Evolutionary conservation across 2,329 filamentous ascomycete species (phyloP), one percentile per base, ranked within the genome.

Genomic region (Hyphodiscus sp.): DNA sequence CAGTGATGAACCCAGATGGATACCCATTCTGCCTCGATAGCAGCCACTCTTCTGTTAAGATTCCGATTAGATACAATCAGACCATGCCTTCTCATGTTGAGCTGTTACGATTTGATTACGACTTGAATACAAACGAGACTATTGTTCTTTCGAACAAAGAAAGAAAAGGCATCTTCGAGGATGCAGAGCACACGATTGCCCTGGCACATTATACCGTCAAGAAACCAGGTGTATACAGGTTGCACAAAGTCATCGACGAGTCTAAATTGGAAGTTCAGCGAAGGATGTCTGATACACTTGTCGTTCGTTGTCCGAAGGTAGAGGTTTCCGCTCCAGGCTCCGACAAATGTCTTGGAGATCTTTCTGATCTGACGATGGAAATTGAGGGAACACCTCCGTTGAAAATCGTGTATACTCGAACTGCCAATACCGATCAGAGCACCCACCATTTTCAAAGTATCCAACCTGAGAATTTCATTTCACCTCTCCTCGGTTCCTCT

Each of bases 41-140:
- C 44, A 74, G 80, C 20, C 82, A 78, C 54, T 76, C 78, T 29
- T 74, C 79, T 9, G 80, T 85, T 41, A 76, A 80, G 49, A 74
- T 99, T 29, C 94, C 92, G 1, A 88, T 99, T 45, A 87, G 85
- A 66, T 91, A 99, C 74, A 99, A 99, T 70, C 89, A 95, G 58
- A 97, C 92, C 5, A 82, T 87, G 33, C 95, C 94, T 0, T 85
- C 91, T 59, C 80, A 89, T 54, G 90, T 99, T 57, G 91, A 99
- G 69, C 74, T 99, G n/a, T 69, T 91, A 44, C 89, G 92, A 44
- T 82, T 89, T 61, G 92, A 97, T 67, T 78, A 96, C 33, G 86
- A 92, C 6, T 90, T 86, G 2, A 86, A 86, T 59, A 76, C 79
- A 53, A 88, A 91, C 58, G 91, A 96, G 71, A 86, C 82, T 0